Percentiles rank a stretch among this genome's conserved stretches.
These are phyloP conservation scores for Trametes versicolor DNA, from an alignment of 1,284 basidiomycete species.

Conservation along the genomic window DNA sequence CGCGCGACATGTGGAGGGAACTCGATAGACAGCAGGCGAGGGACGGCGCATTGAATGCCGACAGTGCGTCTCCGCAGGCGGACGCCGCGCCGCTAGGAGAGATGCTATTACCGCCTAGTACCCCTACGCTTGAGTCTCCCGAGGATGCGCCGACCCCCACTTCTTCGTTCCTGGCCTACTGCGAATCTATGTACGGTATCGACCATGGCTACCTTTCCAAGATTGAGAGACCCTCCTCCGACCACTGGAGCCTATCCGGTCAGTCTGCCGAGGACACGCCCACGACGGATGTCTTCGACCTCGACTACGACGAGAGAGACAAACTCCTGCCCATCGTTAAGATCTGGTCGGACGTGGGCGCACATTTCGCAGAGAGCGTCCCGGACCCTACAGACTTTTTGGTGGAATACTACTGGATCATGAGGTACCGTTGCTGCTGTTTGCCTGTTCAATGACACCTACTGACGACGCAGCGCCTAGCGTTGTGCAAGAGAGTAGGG, in stretches of 20 bases:
- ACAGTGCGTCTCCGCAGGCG: too few relatives aligned
- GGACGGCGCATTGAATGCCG: not conserved
- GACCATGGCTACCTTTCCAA: not conserved
- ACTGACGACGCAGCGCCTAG: not conserved
- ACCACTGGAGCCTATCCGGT: too few relatives aligned
- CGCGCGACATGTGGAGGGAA: not conserved
- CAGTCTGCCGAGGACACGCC: not conserved
- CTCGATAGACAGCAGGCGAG: not conserved
- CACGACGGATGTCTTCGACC: not conserved
- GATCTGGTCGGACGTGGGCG: slow-evolving; percentile 13
- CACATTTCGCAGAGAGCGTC: slow-evolving; percentile 14
- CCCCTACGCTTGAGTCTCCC: not conserved
- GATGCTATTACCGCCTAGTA: not conserved
- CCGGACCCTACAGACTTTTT: slow-evolving; percentile 10
- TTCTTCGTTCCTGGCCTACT: not conserved
- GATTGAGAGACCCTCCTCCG: too few relatives aligned
- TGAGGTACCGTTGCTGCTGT: not conserved
- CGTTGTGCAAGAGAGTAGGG: not conserved
- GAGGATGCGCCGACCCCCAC: not conserved
- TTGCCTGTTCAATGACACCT: not conserved
- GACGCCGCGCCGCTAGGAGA: too few relatives aligned
- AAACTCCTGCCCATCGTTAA: slow-evolving; percentile 8
- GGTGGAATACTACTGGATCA: not conserved
- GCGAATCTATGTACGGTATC: not conserved
- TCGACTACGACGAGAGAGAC: not conserved